Evolutionary conservation across 1,139 yeast genomes (phyloP), one percentile per base, ranked within the genome.

Genomic region (Kodamaea sp.): DNA sequence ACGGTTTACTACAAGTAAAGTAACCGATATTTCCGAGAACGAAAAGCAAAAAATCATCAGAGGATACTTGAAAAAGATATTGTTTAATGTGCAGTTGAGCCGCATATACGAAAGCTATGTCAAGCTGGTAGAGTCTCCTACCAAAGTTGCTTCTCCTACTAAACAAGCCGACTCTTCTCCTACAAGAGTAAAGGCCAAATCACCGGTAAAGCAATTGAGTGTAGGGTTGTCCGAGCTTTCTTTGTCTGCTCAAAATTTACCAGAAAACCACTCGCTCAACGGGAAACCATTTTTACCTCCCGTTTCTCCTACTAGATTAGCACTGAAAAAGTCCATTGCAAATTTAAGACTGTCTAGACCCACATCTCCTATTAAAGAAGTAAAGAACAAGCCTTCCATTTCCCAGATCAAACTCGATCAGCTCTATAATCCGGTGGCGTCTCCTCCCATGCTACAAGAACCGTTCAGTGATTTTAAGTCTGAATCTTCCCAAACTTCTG

Each of bases 71-170:
- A 63, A 61, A 12, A 66, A 61, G 31, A 46, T 81, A 29, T 83
- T 85, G 10, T 70, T 76, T 34, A 69, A 74, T 39, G 77, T 81
- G 12, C 89, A 82, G 54, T 73, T 80, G n/a, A 76, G 73, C 18
- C 58, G 89, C 30, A 71, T 82, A 7, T 80, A 73, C 53, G 55
- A 51, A 16, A 62, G 58, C 39, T 54, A 54, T 30, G 31, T 53
- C 5, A 57, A 52, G 37, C 49, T 43, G 31, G 39, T 41, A 8
- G 41, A 34, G 19, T 46, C 50, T 7, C 16, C 33, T 11, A 18
- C 21, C 8, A 7, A 6, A 18, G 9, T 6, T 18, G 8, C 6
- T 9, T 18, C 21, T 7, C 21, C 21, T 7, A 18, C 6, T 18
- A 6, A 9, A 18, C n/a, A n/a, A n/a, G 6, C 21, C 21, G 21